Base-by-base conservation (phyloP, 1,284 basidiomycete genomes). In the Cryptococcus depauperatus region DNA sequence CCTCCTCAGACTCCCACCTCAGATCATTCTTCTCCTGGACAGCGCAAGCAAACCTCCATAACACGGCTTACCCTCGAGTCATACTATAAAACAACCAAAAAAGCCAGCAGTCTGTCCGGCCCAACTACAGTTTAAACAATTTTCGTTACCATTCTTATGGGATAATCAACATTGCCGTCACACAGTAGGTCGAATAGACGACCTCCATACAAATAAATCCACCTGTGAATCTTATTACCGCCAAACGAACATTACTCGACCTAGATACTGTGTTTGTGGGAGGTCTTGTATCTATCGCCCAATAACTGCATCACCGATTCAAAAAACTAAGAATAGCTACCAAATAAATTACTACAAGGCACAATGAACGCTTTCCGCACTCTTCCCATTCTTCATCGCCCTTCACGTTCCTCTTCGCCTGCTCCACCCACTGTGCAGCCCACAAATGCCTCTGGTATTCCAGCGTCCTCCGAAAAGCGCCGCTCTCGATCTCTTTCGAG, bases 301-400 rank as follows among this genome's bases (percentile, higher is more conserved):
- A n/a, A n/a, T n/a, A n/a, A n/a, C n/a, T n/a, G n/a, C n/a, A n/a
- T n/a, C n/a, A n/a, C 11, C 32, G 32, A 26, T 30, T 28, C 27
- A 18, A 16, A 35, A 22, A 16, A 27, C 23, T 29, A 10, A 11
- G 28, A 25, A 26, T 26, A 37, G 37, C n/a, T 18, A 22, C 32
- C 29, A 14, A 26, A 37, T 13, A 29, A 26, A 23, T 13, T 26
- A 25, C 14, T 16, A 32, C 11, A 33, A 40, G 21, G 35, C 59
- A 62, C 38, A 26, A 71, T 71, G 69, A 59, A 71, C 49, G 64
- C 69, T 21, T 58, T 71, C 39, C 68, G 66, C 40, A 66, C 68
- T 19, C 64, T 71, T 23, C 68, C 68, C 33, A 66, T 71, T 43
- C 67, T 71, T 50, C 64, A 68, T 55, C 62, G 68, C 22, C 68